phyloP scores from a whole-genome alignment of 2,329 filamentous ascomycete species.

The Colletotrichum destructivum region DNA sequence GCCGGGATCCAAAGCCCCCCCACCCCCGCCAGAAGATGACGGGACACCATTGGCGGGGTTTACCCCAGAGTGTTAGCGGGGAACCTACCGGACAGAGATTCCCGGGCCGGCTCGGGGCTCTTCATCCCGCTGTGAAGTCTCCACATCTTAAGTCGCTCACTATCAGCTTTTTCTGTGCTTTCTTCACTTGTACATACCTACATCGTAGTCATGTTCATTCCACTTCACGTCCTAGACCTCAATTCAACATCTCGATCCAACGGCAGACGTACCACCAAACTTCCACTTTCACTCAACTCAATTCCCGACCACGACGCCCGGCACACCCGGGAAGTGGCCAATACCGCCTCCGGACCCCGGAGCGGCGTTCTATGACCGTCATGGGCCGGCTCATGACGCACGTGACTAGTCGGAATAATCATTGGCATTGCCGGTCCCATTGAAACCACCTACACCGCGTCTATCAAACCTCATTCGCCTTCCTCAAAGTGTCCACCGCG shows the following conservation, averaged over 20 bases:
- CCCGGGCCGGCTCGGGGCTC: neutral
- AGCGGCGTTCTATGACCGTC: no score
- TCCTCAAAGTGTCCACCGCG: neutral
- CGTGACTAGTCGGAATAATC: neutral
- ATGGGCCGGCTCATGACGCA: neutral
- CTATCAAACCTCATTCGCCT: neutral
- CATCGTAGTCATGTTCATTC: no score
- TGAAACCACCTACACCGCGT: neutral
- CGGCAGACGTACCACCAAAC: neutral
- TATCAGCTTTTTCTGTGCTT: neutral
- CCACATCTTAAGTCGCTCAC: neutral
- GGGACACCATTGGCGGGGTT: slow-evolving; percentile 26
- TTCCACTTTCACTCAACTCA: neutral
- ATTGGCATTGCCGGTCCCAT: neutral
- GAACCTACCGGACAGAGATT: slow-evolving; percentile 14
- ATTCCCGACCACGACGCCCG: neutral
- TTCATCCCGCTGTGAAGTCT: neutral
- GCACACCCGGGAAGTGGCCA: no score
- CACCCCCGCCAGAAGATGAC: slow-evolving; percentile 10
- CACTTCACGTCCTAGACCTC: neutral
- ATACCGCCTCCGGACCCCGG: no score
- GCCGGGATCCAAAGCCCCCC: neutral
- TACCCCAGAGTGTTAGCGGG: slow-evolving; percentile 35
- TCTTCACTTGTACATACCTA: neutral
- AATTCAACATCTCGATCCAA: neutral